These are phyloP conservation scores for Candida michaelii DNA, from an alignment of 805 yeast species.

Conservation along the genomic window DNA sequence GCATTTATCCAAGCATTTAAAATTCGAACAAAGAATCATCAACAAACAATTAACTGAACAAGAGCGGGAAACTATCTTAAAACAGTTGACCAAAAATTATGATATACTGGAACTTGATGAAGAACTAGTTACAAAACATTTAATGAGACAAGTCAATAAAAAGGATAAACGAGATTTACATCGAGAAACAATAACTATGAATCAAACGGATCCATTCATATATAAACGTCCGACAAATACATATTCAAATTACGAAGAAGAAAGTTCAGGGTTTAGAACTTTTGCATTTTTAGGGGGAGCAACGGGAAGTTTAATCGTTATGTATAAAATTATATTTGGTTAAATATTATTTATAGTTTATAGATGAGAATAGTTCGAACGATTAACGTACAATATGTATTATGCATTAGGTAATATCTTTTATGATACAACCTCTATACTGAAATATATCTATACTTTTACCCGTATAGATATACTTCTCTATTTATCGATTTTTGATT, in stretches of 20 bases:
- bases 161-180: conserved; percentile 11
- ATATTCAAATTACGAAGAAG: conserved; percentile 17
- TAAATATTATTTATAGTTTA: not conserved
- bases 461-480: not conserved
- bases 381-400: conserved; percentile 5
- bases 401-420: conserved; percentile 6
- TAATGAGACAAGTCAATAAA: conserved; percentile 37
- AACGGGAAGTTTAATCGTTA: conserved; percentile 26
- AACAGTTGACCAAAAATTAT: conserved; percentile 31
- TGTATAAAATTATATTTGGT: conserved; percentile 23
- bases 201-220: conserved; percentile 28
- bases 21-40: conserved; percentile 45
- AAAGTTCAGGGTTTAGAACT: conserved; percentile 21
- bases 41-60: conserved; percentile 29
- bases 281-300: conserved; percentile 32
- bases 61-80: conserved; percentile 31
- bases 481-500: not conserved
- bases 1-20: conserved; percentile 52
- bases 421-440: conserved; percentile 1
- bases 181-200: conserved; percentile 11
- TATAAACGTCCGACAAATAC: conserved; percentile 32
- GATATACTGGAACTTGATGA: conserved; percentile 30
- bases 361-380: not conserved
- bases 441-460: too few relatives aligned
- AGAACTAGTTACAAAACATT: conserved; percentile 42